A percentile compares a stretch with the other conserved stretches of the same genome.
phyloP scores from a whole-genome alignment of 495 filamentous ascomycete species.

The Penicillium arizonense region DNA sequence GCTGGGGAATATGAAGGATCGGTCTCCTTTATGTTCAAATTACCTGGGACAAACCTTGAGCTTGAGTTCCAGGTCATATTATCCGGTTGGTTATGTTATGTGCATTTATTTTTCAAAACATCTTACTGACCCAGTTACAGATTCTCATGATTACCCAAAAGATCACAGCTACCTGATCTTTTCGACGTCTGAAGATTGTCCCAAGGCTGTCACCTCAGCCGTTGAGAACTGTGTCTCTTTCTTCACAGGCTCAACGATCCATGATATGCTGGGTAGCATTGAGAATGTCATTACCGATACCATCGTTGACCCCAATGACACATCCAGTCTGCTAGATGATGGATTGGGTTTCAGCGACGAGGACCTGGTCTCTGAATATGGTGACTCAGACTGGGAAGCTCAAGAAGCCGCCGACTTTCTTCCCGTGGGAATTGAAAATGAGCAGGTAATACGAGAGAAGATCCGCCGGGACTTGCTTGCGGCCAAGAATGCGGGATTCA shows the following conservation, averaged over 20 bases:
- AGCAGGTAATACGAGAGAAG: constrained; percentile 19
- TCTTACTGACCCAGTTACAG: constrained; percentile 28
- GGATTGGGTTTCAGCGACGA: constrained; percentile 2
- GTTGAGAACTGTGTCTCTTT: constrained; percentile 36
- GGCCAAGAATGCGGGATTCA: constrained; percentile 68
- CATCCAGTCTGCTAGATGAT: constrained; percentile 4
- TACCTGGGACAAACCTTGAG: constrained; percentile 14
- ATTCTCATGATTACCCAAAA: constrained; percentile 64
- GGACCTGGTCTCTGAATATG: constrained; percentile 11
- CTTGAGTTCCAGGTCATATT: constrained; percentile 55
- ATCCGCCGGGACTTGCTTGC: constrained; percentile 63
- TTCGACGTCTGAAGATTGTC: constrained; percentile 50
- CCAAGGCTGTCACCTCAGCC: constrained; percentile 40
- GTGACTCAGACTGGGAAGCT: constrained; percentile 31
- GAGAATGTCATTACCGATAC: constrained; percentile 36
- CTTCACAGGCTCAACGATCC: constrained; percentile 26
- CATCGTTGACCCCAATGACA: constrained; percentile 11
- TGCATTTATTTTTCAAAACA: not conserved
- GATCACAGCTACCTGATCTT: constrained; percentile 60
- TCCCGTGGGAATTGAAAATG: constrained; percentile 23
- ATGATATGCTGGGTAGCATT: constrained; percentile 36
- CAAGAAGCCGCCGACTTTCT: constrained; percentile 34
- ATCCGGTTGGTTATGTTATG: constrained; percentile 43
- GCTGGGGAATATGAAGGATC: constrained; percentile 61
- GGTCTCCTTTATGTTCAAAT: constrained; percentile 53